These are phyloP conservation scores for Pterocarpus santalinus DNA, from an alignment of 306 rosid genomes.

Conservation along the genomic window DNA sequence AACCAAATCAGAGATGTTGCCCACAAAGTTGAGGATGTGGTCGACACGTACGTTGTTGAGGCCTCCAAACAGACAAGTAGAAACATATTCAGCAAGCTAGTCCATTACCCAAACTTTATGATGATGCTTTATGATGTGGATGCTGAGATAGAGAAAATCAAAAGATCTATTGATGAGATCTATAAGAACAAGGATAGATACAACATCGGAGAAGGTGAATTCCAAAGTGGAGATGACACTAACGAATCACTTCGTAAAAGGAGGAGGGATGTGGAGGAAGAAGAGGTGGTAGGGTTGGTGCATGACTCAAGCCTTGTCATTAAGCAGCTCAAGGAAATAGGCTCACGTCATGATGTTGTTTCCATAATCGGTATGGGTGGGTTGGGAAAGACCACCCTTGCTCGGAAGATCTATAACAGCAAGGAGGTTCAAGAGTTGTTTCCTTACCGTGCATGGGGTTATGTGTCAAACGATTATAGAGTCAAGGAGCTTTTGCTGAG, in stretches of 20 bases:
- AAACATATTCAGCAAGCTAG: background rate
- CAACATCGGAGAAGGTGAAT: background rate
- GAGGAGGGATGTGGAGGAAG: slow-evolving; percentile 43
- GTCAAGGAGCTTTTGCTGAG: background rate
- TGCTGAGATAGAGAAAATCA: background rate
- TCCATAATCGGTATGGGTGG: slow-evolving; percentile 42
- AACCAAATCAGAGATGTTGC: slow-evolving; percentile 35
- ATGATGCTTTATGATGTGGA: background rate
- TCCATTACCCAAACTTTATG: background rate
- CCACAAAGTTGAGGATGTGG: slow-evolving; percentile 35
- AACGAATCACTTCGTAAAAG: background rate
- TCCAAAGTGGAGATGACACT: background rate
- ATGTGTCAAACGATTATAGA: slow-evolving; percentile 12
- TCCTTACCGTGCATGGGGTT: slow-evolving; percentile 6
- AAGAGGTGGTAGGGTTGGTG: slow-evolving; percentile 2
- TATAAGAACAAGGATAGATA: background rate
- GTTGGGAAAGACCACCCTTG: slow-evolving; percentile 46
- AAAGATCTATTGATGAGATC: background rate
- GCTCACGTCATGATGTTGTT: background rate
- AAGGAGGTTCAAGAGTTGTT: background rate
- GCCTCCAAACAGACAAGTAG: background rate
- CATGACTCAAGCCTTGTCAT: background rate
- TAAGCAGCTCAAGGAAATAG: background rate
- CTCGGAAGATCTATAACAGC: slow-evolving; percentile 11
- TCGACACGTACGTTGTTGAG: background rate